Evolutionary conservation across 805 yeast species (phyloP), one percentile per base, ranked within the genome.

Genomic region (Ogataea henricii): DNA sequence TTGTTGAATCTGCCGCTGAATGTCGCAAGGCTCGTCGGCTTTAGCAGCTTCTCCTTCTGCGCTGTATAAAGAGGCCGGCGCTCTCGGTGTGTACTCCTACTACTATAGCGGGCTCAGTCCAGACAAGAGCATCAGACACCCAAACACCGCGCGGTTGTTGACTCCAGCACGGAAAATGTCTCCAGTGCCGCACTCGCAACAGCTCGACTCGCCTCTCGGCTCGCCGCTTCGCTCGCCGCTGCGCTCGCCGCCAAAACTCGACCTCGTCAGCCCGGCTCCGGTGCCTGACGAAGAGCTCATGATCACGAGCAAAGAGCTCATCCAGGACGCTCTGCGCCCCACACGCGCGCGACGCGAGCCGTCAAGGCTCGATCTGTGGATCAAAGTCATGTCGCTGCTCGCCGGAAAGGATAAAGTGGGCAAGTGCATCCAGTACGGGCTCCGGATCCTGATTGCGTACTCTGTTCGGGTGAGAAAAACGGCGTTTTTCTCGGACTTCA

Each of bases 381-480:
- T 82, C 66, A 70, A 72, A 27, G 65, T 84, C 62, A 61, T 83
- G 44, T 77, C 77, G 43, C 74, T 76, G 40, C 61, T 85, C 22
- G 74, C 79, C 2, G 92, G 92, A 42, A 86, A 85, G 61, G 94
- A 86, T 58, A 83, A 84, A 59, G 49, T 84, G 51, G 86, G 87
- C 20, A 86, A 86, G 55, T 69, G 82, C 8, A 69, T 81, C 21
- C 85, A 82, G 57, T 84, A 84, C 59, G 62, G 77, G 0, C 61
- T 86, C 35, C 77, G 86, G 47, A 60, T 85, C 16, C 58, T 83
- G 33, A 67, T 76, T 18, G 55, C 60, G 42, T 78, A 80, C 55
- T 69, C 83, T 16, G 57, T 69, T n/a, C 67, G 69, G 22, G 60
- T 77, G 9, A 63, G 71, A 50, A 58, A 66, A 29, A 63, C 57